Evolutionary conservation across 495 filamentous ascomycete genomes (phyloP), one percentile per base, ranked within the genome.

Genomic region (Podospora anserina): DNA sequence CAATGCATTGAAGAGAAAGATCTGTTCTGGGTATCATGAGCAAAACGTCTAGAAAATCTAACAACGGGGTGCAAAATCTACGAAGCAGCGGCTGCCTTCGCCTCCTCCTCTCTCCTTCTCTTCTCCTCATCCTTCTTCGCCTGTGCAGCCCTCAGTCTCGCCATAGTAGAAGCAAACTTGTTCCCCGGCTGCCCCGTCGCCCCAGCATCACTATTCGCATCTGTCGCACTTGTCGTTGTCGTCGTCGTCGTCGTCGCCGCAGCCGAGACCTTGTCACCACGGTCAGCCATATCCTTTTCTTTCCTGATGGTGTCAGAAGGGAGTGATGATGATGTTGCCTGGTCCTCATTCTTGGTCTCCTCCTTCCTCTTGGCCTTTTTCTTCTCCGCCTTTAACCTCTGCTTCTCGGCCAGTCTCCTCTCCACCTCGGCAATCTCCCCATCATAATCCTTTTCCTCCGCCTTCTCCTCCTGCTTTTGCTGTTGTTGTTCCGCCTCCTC

Each of bases 361-460:
- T 76, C 69, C 65, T 71, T 70, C 20, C 69, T 69, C 64, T 76
- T 77, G 28, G 71, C 67, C 61, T 69, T 70, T 53, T 73, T 73
- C 70, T 80, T 82, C 44, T 79, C 74, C 44, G 78, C 77, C 56
- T 73, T 77, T 20, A 70, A 71, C 64, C 76, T 74, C 27, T 73
- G 61, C 18, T 68, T 71, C 44, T 77, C 74, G 60, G 63, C 54
- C 34, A 82, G 64, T 27, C 72, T 72, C 32, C 75, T 66, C 69
- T 82, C 81, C 19, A 83, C 66, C n/a, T 79, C 77, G n/a, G 78
- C 80, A 30, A 80, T 76, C 23, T 71, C 73, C 34, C 77, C 72
- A 44, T 82, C 81, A 64, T 78, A 79, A 23, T 78, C 74, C 30
- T 71, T 68, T 39, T 20, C 39, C 62, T 20, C 64, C 65, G 19